A percentile compares a stretch with the other conserved stretches of the same genome.
Conservation (phyloP, 345 rosid species). For the Anastatica hierochuntica region DNA sequence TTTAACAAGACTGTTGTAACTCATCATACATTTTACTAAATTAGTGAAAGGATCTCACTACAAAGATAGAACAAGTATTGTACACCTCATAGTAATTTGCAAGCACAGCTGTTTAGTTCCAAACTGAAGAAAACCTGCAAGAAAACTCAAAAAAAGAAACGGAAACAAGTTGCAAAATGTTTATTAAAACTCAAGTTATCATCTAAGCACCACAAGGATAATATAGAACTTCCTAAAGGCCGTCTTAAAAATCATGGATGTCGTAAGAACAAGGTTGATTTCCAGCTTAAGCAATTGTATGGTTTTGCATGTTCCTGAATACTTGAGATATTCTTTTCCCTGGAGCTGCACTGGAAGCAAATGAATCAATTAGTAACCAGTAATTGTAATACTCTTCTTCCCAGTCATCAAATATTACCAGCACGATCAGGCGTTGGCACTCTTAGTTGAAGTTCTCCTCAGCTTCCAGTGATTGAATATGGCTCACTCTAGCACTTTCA, state of each 20-base stretch:
- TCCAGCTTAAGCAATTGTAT: neutral
- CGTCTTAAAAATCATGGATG: neutral
- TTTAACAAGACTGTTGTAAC: neutral
- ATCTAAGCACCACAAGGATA: neutral
- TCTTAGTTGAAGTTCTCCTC: slow-evolving; percentile 3
- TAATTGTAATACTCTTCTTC: neutral
- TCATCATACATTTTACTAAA: neutral
- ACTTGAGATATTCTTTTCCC: neutral
- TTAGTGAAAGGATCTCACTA: neutral
- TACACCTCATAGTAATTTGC: slow-evolving; percentile 15
- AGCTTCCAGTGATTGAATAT: neutral
- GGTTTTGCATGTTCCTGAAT: neutral
- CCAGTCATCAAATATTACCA: slow-evolving; percentile 3
- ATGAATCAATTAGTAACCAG: neutral
- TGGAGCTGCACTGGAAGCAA: neutral
- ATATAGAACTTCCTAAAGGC: slow-evolving; percentile 3
- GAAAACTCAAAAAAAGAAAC: neutral
- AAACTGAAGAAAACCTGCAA: slow-evolving; percentile 11
- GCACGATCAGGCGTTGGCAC: neutral
- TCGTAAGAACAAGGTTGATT: neutral
- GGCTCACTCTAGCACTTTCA: slow-evolving; percentile 3
- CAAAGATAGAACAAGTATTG: slow-evolving; percentile 8
- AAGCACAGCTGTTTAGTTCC: slow-evolving; percentile 10
- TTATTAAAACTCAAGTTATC: neutral
- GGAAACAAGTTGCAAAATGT: neutral